phyloP scores from a whole-genome alignment of 495 filamentous ascomycete species.

The Rhizodiscina lignyota region DNA sequence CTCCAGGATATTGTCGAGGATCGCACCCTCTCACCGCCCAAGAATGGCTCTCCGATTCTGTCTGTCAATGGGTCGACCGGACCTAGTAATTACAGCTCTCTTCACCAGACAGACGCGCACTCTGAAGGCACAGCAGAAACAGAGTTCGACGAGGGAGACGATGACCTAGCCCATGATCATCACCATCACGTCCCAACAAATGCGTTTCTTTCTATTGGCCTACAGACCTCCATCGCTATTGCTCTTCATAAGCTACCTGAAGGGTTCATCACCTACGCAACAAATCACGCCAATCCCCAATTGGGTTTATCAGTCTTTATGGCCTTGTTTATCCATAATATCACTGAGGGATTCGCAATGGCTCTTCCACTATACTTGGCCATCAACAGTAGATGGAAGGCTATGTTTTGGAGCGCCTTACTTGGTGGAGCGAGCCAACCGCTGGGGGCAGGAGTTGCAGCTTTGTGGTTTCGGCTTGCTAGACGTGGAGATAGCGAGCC shows the following conservation, averaged over 20 bases:
- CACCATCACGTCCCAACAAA: slow-evolving; percentile 97
- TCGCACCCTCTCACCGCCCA: slow-evolving; percentile 5
- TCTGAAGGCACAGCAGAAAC: too few relatives aligned
- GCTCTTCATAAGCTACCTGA: slow-evolving; percentile 94
- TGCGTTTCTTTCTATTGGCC: slow-evolving; percentile 77
- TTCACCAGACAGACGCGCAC: neutral
- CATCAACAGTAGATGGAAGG: slow-evolving; percentile 52
- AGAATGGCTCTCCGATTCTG: slow-evolving; percentile 3
- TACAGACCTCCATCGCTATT: slow-evolving; percentile 88
- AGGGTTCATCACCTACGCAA: slow-evolving; percentile 96
- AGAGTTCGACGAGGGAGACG: too few relatives aligned
- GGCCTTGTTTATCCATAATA: slow-evolving; percentile 94
- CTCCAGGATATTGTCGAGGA: slow-evolving; percentile 16
- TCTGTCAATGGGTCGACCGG: neutral
- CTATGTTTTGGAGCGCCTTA: slow-evolving; percentile 69
- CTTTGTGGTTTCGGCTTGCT: slow-evolving; percentile 55
- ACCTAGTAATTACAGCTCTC: neutral
- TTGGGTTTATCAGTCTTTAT: slow-evolving; percentile 87
- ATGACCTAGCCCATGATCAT: slow-evolving; percentile 32
- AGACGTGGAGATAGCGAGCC: slow-evolving; percentile 25
- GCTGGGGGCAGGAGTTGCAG: slow-evolving; percentile 67
- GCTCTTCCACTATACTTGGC: slow-evolving; percentile 84
- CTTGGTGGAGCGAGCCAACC: slow-evolving; percentile 81
- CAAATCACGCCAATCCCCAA: slow-evolving; percentile 81
- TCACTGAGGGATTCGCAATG: slow-evolving; percentile 91